A percentile compares a stretch with the other conserved stretches of the same genome.
Conservation (phyloP, 768 basidiomycete genomes). For the Udeniomyces megalosporus region DNA sequence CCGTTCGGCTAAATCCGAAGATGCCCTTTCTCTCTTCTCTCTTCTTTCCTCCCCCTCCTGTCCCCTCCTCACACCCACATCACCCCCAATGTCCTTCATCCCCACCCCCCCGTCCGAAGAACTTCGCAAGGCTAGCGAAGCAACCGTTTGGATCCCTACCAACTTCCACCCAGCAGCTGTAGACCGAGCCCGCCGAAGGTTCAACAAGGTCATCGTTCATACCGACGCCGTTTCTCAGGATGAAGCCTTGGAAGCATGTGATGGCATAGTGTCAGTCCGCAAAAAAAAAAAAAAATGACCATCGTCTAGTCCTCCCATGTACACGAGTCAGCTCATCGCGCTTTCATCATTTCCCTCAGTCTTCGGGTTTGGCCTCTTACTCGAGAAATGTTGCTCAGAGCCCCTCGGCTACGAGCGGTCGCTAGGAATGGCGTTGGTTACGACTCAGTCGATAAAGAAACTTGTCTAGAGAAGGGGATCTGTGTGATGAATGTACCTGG, state of each 20-base stretch:
- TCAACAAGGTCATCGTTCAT: not conserved
- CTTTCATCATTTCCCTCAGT: not conserved
- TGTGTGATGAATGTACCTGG: conserved; percentile 1
- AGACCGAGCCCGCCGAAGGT: not conserved
- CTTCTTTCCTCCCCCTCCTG: not conserved
- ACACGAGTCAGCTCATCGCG: not conserved
- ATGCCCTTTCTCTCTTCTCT: not conserved
- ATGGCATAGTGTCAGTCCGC: not conserved
- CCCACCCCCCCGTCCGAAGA: not conserved
- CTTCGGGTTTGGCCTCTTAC: not conserved
- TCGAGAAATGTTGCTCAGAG: not conserved
- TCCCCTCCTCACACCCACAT: too few relatives aligned
- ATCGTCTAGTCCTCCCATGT: too few relatives aligned
- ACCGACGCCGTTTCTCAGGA: not conserved
- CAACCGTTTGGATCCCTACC: not conserved
- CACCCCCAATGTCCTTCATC: not conserved
- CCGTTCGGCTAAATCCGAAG: not conserved
- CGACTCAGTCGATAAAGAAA: not conserved
- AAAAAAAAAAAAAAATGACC: not conserved
- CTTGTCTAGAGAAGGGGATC: not conserved
- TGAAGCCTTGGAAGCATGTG: not conserved
- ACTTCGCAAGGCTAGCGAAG: not conserved
- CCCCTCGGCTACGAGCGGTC: not conserved
- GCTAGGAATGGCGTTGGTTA: conserved; percentile 8
- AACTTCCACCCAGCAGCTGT: not conserved